Evolutionary conservation across 306 rosid genomes (phyloP).

Genomic region (apple (Malus domestica)): DNA sequence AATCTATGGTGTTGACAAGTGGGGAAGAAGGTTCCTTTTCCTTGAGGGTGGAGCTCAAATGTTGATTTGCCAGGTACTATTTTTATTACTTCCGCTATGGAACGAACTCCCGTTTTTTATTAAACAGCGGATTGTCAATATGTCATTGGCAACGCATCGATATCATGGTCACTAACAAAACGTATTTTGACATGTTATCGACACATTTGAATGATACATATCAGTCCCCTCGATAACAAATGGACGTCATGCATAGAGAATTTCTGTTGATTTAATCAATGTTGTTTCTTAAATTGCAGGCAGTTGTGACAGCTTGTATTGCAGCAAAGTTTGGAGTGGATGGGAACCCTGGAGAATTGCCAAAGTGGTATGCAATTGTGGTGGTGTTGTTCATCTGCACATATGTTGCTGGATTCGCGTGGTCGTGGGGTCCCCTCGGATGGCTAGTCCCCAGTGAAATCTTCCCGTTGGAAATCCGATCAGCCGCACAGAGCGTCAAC

Average conservation of each 20-base stretch:
- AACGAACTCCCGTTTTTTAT: too few species aligned
- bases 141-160: too few species aligned
- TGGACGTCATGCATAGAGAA: not conserved
- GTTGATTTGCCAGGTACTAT: conserved; percentile 74
- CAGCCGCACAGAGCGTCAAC: conserved; percentile 85
- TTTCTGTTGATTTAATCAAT: not conserved
- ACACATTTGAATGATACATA: too few species aligned
- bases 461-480: conserved; percentile 82
- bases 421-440: conserved; percentile 99
- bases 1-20: conserved; percentile 75
- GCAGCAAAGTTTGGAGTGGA: conserved; percentile 68
- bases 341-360: conserved; percentile 61
- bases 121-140: too few species aligned
- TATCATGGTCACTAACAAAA: too few species aligned
- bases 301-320: conserved; percentile 52
- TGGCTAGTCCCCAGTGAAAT: conserved; percentile 97
- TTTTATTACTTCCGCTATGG: too few species aligned
- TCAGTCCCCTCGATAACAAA: not conserved
- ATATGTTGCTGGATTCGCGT: conserved; percentile 80
- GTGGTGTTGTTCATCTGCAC: conserved; percentile 88
- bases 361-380: conserved; percentile 81
- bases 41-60: conserved; percentile 79
- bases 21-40: conserved; percentile 87
- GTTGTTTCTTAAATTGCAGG: conserved; percentile 18
- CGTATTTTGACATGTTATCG: not conserved